phyloP scores from a whole-genome alignment of 2,329 filamentous ascomycete species.

The Pezizomycotina sp. region DNA sequence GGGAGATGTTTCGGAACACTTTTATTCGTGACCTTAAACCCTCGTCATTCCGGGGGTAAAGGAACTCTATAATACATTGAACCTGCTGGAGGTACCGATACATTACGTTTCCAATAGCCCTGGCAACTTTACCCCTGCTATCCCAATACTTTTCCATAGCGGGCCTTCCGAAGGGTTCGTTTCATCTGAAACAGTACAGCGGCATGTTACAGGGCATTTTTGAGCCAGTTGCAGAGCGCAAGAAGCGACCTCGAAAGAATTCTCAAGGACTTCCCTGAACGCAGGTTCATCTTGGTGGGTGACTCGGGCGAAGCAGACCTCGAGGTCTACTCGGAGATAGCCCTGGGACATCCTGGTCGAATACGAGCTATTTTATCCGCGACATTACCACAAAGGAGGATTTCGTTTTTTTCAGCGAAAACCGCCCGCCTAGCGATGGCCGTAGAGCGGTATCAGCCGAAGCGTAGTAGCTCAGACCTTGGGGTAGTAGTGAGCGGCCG shows the following conservation, averaged over 20 bases:
- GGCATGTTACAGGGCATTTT: constrained; percentile 98
- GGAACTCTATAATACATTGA: constrained; percentile 72
- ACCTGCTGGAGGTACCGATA: constrained; percentile 64
- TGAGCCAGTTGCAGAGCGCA: constrained; percentile 87
- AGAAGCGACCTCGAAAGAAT: constrained; percentile 78
- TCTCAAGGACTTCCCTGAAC: constrained; percentile 71
- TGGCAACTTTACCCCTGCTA: constrained; percentile 89
- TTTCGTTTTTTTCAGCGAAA: constrained; percentile 60
- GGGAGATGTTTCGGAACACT: constrained; percentile 90
- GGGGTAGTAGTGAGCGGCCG: constrained; percentile 23
- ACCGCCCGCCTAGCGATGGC: constrained; percentile 7
- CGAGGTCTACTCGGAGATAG: constrained; percentile 93
- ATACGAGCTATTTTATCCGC: constrained; percentile 83
- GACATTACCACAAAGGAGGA: constrained; percentile 69
- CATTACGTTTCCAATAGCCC: constrained; percentile 99
- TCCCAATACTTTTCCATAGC: constrained; percentile 62
- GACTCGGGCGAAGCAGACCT: constrained; percentile 94
- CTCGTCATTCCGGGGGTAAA: constrained; percentile 71
- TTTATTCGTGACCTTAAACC: constrained; percentile 76
- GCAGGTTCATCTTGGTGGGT: constrained; percentile 79
- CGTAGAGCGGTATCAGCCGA: constrained; percentile 27
- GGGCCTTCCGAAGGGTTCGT: constrained; percentile 68
- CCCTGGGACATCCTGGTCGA: constrained; percentile 61
- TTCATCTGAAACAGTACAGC: constrained; percentile 89
- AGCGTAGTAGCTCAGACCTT: constrained; percentile 25